phyloP scores from a whole-genome alignment of 257 asterid species.

The Salvia rosmarinus region DNA sequence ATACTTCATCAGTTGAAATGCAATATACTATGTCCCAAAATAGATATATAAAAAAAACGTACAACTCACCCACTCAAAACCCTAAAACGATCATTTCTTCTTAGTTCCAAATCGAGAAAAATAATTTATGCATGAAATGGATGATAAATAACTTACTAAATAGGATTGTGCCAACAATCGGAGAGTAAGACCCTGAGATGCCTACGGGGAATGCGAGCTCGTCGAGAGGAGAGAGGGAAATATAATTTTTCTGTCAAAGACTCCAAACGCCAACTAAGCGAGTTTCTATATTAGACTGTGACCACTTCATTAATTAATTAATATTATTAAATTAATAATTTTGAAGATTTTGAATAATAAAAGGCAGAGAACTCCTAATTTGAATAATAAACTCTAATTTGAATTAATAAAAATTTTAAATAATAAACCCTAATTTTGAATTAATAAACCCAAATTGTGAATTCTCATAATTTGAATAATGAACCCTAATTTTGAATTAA shows the following conservation, averaged over 20 bases:
- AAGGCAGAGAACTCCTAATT: no score
- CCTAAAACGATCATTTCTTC: conserved; percentile 37
- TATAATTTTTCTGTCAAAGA: conserved; percentile 8
- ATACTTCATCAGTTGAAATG: conserved; percentile 34
- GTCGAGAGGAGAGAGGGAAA: conserved; percentile 16
- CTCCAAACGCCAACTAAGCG: conserved; percentile 36
- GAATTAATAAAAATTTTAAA: no score
- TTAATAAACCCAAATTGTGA: no score
- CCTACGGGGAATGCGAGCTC: conserved; percentile 41
- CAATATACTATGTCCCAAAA: not conserved
- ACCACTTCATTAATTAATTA: no score
- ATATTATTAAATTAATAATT: no score
- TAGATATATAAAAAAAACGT: not conserved
- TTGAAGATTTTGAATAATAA: no score
- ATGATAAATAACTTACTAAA: conserved; percentile 29
- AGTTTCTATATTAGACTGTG: conserved; percentile 25
- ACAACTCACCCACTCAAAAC: conserved; percentile 27
- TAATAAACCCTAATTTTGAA: no score
- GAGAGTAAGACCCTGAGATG: conserved; percentile 29
- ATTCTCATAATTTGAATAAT: no score
- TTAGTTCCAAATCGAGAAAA: not conserved
- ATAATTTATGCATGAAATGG: not conserved
- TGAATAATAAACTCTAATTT: no score
- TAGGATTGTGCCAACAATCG: conserved; percentile 36
- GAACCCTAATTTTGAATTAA: no score